phyloP scores from a whole-genome alignment of 148 eudicot genomes.

The Diospyros kaki region DNA sequence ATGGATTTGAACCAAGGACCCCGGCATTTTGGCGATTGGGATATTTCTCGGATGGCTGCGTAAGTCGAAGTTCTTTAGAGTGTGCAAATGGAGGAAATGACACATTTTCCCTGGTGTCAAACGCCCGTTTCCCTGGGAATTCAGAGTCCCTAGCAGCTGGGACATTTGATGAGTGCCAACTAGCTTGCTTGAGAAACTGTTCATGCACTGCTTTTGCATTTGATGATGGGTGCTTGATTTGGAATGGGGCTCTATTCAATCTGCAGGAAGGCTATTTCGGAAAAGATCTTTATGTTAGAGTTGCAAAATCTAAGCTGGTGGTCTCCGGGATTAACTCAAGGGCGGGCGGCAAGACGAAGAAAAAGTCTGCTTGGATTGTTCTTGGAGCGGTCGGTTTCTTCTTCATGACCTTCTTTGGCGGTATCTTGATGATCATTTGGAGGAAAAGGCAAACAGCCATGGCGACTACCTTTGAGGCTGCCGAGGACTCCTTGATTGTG shows the following conservation, averaged over 20 bases:
- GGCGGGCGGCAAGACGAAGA: conserved; percentile 1
- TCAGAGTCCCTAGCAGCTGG: conserved; percentile 1
- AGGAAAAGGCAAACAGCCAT: conserved; percentile 5
- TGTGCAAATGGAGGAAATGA: no score
- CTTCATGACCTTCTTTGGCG: conserved; percentile 9
- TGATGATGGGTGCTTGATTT: conserved; percentile 27
- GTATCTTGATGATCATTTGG: conserved; percentile 18
- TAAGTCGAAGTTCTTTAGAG: no score
- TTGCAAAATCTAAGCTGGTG: conserved; percentile 30
- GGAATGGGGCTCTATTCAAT: conserved; percentile 34
- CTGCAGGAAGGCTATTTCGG: conserved; percentile 27
- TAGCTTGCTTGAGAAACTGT: conserved; percentile 30
- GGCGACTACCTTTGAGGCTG: no score
- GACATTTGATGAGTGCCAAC: conserved; percentile 21
- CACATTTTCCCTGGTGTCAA: no score
- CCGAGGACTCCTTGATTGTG: conserved; percentile 40
- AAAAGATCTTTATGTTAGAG: conserved; percentile 30
- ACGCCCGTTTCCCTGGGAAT: background rate
- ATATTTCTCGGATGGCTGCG: no score
- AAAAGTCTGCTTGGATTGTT: conserved; percentile 25
- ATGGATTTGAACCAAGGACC: no score
- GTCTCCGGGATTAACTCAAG: conserved; percentile 34
- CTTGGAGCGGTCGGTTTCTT: conserved; percentile 14
- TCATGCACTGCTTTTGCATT: conserved; percentile 40
- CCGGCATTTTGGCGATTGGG: no score